phyloP scores from a whole-genome alignment of 176 grass and related monocot genomes.

The Carex pumila region DNA sequence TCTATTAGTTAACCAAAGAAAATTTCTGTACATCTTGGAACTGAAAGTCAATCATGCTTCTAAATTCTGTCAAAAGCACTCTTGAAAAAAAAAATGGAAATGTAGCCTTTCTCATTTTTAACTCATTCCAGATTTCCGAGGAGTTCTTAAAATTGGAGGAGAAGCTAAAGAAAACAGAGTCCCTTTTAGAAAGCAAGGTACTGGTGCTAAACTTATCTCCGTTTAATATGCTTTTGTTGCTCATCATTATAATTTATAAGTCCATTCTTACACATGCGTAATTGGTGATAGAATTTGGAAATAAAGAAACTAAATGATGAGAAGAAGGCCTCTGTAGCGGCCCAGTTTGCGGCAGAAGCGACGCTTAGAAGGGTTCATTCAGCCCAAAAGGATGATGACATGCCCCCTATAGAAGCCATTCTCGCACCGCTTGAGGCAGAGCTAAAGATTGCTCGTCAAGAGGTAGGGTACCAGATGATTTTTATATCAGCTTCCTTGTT shows the following conservation, averaged over 20 bases:
- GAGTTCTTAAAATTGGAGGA: slow-evolving; percentile 65
- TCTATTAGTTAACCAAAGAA: neutral
- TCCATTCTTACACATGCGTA: neutral
- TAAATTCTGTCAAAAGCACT: neutral
- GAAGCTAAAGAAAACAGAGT: slow-evolving; percentile 72
- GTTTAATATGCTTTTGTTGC: slow-evolving; percentile 1
- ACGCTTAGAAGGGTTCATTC: slow-evolving; percentile 89
- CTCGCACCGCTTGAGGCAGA: slow-evolving; percentile 96
- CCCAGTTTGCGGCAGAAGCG: slow-evolving; percentile 93
- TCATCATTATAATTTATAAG: slow-evolving; percentile 13
- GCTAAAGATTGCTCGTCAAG: slow-evolving; percentile 78
- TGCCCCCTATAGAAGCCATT: slow-evolving; percentile 95
- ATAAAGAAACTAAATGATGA: slow-evolving; percentile 95
- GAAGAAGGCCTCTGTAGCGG: slow-evolving; percentile 77
- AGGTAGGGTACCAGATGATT: slow-evolving; percentile 39
- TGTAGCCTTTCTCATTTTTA: slow-evolving; percentile 6
- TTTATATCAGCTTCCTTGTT: neutral
- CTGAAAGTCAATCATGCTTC: neutral
- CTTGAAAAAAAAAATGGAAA: neutral
- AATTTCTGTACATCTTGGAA: slow-evolving; percentile 9
- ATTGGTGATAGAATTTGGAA: slow-evolving; percentile 70
- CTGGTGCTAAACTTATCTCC: neutral
- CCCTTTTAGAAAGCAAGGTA: slow-evolving; percentile 82
- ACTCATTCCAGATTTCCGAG: slow-evolving; percentile 45
- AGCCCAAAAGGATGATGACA: slow-evolving; percentile 96